Evolutionary conservation across 2,329 filamentous ascomycete species (phyloP).

Genomic region (Ophiostoma populinum): DNA sequence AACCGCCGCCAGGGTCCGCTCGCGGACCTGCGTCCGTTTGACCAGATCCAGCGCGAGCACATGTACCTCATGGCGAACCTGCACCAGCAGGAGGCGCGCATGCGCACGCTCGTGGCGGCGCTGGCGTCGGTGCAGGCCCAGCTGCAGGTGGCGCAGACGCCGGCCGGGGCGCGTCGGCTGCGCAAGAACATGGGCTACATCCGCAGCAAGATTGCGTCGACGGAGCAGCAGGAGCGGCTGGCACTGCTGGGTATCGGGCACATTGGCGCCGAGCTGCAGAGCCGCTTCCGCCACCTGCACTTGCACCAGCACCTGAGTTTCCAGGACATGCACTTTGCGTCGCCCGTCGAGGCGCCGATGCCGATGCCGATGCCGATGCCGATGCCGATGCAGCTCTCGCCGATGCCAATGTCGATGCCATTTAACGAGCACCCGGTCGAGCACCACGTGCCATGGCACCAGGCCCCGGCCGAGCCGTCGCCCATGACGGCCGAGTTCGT

Average conservation of each 20-base stretch:
- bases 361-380: background rate
- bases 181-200: slow-evolving; percentile 26
- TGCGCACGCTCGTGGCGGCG: slow-evolving; percentile 21
- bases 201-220: slow-evolving; percentile 25
- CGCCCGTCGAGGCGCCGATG: too few species aligned
- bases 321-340: slow-evolving; percentile 3
- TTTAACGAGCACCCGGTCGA: background rate
- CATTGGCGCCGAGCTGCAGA: slow-evolving; percentile 30
- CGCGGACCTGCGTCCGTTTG: slow-evolving; percentile 18
- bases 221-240: slow-evolving; percentile 27
- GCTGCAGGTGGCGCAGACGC: slow-evolving; percentile 7
- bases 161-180: slow-evolving; percentile 14
- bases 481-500: background rate
- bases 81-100: slow-evolving; percentile 21
- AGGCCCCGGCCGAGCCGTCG: background rate
- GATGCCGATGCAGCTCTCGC: too few species aligned
- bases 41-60: slow-evolving; percentile 26
- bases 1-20: background rate
- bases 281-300: slow-evolving; percentile 21
- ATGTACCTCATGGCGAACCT: slow-evolving; percentile 27
- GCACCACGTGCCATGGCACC: background rate
- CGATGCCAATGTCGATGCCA: background rate
- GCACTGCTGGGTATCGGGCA: slow-evolving; percentile 30
- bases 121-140: slow-evolving; percentile 22
- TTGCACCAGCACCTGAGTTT: slow-evolving; percentile 13